Conservation (phyloP, 2,329 filamentous ascomycete species). For the Neurospora crassa region DNA sequence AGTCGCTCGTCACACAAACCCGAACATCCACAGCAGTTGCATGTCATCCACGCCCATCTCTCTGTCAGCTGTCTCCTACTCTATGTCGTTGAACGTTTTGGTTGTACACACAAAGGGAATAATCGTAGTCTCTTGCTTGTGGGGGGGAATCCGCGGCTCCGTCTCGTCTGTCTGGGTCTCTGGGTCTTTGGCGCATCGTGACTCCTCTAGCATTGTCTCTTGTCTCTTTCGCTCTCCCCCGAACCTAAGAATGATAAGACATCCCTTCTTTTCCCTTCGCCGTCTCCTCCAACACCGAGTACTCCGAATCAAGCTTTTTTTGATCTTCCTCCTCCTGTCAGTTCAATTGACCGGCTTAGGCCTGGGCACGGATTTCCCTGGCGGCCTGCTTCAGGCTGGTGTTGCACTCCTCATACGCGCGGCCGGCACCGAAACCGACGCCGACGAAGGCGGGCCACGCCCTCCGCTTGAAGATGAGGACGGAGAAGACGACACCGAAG, state of each 20-base stretch:
- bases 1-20: neutral
- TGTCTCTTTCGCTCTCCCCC: neutral
- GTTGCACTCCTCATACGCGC: conserved; percentile 98
- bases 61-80: neutral
- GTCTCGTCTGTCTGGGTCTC: neutral
- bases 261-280: neutral
- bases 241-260: neutral
- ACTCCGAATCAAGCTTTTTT: neutral
- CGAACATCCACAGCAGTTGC: neutral
- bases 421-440: conserved; percentile 86
- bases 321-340: conserved; percentile 6
- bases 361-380: conserved; percentile 45
- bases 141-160: neutral
- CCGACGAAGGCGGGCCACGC: conserved; percentile 96
- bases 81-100: neutral
- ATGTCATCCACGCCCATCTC: neutral
- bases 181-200: neutral
- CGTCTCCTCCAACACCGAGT: neutral
- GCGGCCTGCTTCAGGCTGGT: conserved; percentile 58
- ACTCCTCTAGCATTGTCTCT: neutral
- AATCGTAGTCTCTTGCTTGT: neutral
- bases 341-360: conserved; percentile 22
- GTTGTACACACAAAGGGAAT: neutral
- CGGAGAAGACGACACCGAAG: conserved; percentile 97
- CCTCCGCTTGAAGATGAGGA: conserved; percentile 94